Percentiles rank a stretch among this genome's conserved stretches.
Conservation (phyloP, 495 filamentous ascomycete species). For the Aspergillus kassunensis region DNA sequence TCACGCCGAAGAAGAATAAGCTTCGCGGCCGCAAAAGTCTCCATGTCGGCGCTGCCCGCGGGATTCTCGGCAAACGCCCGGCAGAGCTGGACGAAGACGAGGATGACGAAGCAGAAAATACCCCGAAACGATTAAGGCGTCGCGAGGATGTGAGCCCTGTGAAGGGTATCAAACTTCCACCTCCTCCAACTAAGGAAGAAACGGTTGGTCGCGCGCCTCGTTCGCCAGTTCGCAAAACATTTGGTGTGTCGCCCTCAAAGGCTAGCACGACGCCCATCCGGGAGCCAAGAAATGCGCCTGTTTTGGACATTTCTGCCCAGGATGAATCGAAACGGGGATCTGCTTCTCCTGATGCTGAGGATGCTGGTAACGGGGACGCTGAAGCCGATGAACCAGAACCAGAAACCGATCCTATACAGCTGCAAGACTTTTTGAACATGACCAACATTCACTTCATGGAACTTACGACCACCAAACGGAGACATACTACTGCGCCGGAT, state of each 20-base stretch:
- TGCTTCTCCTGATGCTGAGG: conserved; percentile 20
- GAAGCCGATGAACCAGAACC: conserved; percentile 20
- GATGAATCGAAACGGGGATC: neutral
- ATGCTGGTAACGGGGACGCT: conserved; percentile 18
- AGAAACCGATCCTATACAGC: conserved; percentile 66
- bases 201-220: conserved; percentile 55
- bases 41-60: conserved; percentile 68
- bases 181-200: conserved; percentile 61
- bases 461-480: conserved; percentile 81
- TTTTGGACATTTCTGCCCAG: conserved; percentile 24
- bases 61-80: conserved; percentile 71
- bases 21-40: conserved; percentile 70
- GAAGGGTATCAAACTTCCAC: conserved; percentile 66
- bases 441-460: conserved; percentile 98
- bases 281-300: conserved; percentile 15
- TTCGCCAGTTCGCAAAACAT: conserved; percentile 38
- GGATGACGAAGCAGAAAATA: conserved; percentile 65
- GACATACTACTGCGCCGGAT: conserved; percentile 72
- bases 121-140: conserved; percentile 67
- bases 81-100: conserved; percentile 63
- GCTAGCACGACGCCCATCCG: conserved; percentile 34
- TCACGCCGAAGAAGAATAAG: conserved; percentile 71
- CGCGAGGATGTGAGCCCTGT: conserved; percentile 66
- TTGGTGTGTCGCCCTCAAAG: conserved; percentile 31
- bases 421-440: conserved; percentile 91